A percentile compares a stretch with the other conserved stretches of the same genome.
phyloP scores from a whole-genome alignment of 1,284 basidiomycete species.

The Ganoderma lucidum region DNA sequence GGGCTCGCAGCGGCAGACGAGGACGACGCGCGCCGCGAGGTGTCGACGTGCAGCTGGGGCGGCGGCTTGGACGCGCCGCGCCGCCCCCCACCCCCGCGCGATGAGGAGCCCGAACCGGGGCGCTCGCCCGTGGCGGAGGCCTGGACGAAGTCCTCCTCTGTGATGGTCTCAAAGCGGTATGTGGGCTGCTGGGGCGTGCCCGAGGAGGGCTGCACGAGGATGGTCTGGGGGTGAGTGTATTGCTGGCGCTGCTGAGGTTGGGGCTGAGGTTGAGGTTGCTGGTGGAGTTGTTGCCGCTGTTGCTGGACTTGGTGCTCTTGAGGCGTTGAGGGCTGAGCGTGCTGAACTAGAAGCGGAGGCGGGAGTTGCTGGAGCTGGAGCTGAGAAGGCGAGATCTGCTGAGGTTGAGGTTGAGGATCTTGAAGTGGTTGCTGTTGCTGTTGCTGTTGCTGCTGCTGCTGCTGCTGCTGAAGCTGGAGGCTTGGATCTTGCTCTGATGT shows the following conservation, averaged over 20 bases:
- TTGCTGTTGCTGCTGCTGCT: conserved; percentile 20
- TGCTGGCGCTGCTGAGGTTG: conserved; percentile 26
- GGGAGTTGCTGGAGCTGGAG: conserved; percentile 28
- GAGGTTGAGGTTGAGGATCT: conserved; percentile 12
- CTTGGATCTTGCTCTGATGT: conserved; percentile 32
- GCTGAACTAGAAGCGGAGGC: conserved; percentile 16
- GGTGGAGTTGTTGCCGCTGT: conserved; percentile 13
- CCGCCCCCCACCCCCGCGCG: conserved; percentile 14
- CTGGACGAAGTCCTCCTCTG: conserved; percentile 38
- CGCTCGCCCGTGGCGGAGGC: conserved; percentile 27
- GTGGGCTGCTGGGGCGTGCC: conserved; percentile 24
- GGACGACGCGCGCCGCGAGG: conserved; percentile 30
- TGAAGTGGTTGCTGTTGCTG: conserved; percentile 20
- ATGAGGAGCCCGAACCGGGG: conserved; percentile 19
- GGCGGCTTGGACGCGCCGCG: conserved; percentile 35
- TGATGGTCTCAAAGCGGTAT: conserved; percentile 43
- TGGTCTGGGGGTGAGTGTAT: conserved; percentile 29
- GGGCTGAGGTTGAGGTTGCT: conserved; percentile 20
- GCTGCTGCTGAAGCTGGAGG: conserved; percentile 23
- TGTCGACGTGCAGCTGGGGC: conserved; percentile 30
- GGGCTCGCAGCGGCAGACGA: conserved; percentile 27
- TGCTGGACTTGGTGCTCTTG: conserved; percentile 24
- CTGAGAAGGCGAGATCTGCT: conserved; percentile 28
- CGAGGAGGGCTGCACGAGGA: conserved; percentile 35
- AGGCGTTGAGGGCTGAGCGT: conserved; percentile 17